These are phyloP conservation scores for Amanita polypyramis DNA, from an alignment of 768 basidiomycete genomes.

Conservation along the genomic window DNA sequence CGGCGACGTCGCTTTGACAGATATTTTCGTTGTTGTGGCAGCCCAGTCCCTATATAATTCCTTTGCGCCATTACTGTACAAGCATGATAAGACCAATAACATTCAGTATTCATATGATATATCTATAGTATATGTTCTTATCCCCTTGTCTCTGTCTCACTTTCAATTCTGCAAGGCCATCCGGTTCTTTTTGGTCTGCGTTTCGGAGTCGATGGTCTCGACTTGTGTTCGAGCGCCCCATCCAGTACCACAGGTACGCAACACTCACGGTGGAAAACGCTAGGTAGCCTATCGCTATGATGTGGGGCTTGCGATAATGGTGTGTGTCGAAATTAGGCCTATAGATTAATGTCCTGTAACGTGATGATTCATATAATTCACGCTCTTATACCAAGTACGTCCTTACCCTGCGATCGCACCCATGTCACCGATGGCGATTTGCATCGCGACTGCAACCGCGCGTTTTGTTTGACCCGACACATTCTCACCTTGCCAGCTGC, in stretches of 20 bases:
- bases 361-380: not conserved
- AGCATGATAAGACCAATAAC: conserved; percentile 1
- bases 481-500: conserved; percentile 53
- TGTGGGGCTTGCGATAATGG: conserved; percentile 43
- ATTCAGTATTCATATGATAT: conserved; percentile 21
- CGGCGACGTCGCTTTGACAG: conserved; percentile 1
- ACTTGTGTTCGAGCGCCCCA: conserved; percentile 39
- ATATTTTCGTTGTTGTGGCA: not conserved
- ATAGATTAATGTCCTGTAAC: conserved; percentile 40
- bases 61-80: conserved; percentile 1
- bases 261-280: conserved; percentile 34
- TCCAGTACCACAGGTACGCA: conserved; percentile 34
- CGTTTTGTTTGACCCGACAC: conserved; percentile 62
- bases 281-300: conserved; percentile 51
- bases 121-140: conserved; percentile 28
- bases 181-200: conserved; percentile 15
- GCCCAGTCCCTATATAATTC: not conserved
- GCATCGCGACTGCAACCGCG: conserved; percentile 50
- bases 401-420: conserved; percentile 44
- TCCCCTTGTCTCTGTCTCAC: conserved; percentile 26
- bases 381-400: not conserved
- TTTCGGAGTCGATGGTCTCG: conserved; percentile 21
- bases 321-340: conserved; percentile 35
- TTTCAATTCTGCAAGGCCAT: conserved; percentile 12
- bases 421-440: conserved; percentile 52